Base-by-base conservation (phyloP, 192 early-diverging fungal genomes). In the Backusella westeae region DNA sequence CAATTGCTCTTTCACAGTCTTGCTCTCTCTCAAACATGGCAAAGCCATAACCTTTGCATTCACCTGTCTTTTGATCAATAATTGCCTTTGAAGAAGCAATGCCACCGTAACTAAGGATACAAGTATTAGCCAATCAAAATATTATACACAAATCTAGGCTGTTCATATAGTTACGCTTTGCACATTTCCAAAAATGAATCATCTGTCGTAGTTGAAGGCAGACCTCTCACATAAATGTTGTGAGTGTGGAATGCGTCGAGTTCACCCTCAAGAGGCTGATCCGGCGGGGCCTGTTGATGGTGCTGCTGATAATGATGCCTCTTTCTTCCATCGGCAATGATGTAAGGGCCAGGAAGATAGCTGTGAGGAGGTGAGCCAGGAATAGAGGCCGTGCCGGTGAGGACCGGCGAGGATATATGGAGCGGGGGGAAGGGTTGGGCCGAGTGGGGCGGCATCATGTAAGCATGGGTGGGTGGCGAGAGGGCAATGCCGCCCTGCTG, bases 1-100 rank as follows among this genome's bases (percentile, higher is more conserved):
- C 84, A 72, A 96, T 93, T n/a, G 94, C 94, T 14, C 53, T n/a
- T 38, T 85, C 77, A 0, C 93, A 93, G 73, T 93, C 88, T 15
- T 87, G 87, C 32, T 87, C 90, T 2, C 86, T 90, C 39, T 91
- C 87, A 82, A 92, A 96, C 89, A 94, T 92, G n/a, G 94, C 93
- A 76, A 96, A 96, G 15, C 95, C 95, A 82, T 93, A 96, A 1
- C 94, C 94, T 80, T 95, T 95, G 79, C 95, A 96, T 75, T 91
- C 89, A 21, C 89, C 89, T 1, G 92, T 91, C 34, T 84, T 83
- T 67, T 91, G 89, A 82, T 96, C 90, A 67, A 96, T 85, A 53
- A 96, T 96, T 12, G 94, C 91, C 73, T 96, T 96, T 32, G 89
- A 90, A 65, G 94, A 94, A 53, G 89, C 85, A 42, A 96, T 92